Evolutionary conservation across 2,329 filamentous ascomycete genomes (phyloP).

Genomic region (Hypoxylon sp.): DNA sequence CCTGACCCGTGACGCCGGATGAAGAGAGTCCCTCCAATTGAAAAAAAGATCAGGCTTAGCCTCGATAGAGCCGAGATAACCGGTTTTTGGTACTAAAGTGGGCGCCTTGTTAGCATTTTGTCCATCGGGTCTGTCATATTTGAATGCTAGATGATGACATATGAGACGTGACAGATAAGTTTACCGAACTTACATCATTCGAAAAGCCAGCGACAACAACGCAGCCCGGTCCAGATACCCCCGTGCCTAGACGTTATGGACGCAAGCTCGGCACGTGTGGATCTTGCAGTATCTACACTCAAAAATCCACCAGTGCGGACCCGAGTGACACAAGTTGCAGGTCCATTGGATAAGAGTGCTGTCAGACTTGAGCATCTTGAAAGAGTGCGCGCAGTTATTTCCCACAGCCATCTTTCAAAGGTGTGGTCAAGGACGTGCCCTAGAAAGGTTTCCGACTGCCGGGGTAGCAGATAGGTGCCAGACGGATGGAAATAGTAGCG

Average conservation of each 20-base stretch:
- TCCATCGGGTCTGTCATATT: conserved; percentile 37
- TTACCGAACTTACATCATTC: conserved; percentile 37
- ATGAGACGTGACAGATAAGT: conserved; percentile 40
- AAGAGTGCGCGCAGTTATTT: conserved; percentile 71
- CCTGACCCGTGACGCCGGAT: conserved; percentile 35
- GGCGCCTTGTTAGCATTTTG: conserved; percentile 27
- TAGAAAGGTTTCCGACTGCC: conserved; percentile 27
- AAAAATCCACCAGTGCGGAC: conserved; percentile 76
- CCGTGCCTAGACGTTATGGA: conserved; percentile 57
- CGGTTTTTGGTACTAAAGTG: conserved; percentile 29
- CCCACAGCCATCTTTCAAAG: conserved; percentile 64
- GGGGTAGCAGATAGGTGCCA: conserved; percentile 18
- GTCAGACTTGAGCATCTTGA: conserved; percentile 76
- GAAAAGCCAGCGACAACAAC: conserved; percentile 25
- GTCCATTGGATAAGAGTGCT: conserved; percentile 75
- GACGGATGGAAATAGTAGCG: conserved; percentile 11
- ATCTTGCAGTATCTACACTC: conserved; percentile 78
- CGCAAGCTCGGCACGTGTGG: conserved; percentile 72
- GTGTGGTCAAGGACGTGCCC: conserved; percentile 25
- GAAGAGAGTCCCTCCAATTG: conserved; percentile 35
- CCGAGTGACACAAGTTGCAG: conserved; percentile 73
- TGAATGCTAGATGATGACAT: conserved; percentile 35
- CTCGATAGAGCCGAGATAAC: conserved; percentile 22
- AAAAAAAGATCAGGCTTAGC: conserved; percentile 32
- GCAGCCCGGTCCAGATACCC: conserved; percentile 29